Evolutionary conservation across 116 monocot genomes (phyloP).

Genomic region (Thalassia testudinum): DNA sequence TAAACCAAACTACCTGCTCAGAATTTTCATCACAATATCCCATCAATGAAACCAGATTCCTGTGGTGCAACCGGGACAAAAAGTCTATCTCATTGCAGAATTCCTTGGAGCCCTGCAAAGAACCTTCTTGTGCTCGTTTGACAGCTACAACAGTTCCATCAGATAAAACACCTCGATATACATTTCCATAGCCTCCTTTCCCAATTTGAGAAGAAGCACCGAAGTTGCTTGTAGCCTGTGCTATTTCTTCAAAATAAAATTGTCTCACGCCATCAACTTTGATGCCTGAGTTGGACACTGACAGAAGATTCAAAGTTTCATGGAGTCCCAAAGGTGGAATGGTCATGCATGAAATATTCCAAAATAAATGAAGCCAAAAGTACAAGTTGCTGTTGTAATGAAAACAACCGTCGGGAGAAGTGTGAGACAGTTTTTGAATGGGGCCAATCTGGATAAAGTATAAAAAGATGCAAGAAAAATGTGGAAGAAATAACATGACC

Average conservation of each 20-base stretch:
- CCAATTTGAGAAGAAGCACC: constrained; percentile 42
- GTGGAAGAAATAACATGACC: no score
- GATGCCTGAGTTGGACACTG: constrained; percentile 32
- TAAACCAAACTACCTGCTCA: constrained; percentile 46
- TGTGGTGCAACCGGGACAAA: constrained; percentile 71
- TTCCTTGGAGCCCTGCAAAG: constrained; percentile 80
- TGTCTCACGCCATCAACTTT: constrained; percentile 50
- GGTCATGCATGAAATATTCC: no score
- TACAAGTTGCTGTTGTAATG: no score
- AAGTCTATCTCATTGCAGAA: constrained; percentile 81
- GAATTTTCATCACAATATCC: constrained; percentile 78
- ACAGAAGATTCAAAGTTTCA: constrained; percentile 2
- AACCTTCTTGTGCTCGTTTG: constrained; percentile 70
- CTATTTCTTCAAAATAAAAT: constrained; percentile 66
- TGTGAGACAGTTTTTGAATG: no score
- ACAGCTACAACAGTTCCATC: constrained; percentile 77
- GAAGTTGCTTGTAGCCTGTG: constrained; percentile 47
- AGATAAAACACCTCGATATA: constrained; percentile 60
- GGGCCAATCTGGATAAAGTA: no score
- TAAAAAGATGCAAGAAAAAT: no score
- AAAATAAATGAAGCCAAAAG: no score
- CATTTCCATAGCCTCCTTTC: constrained; percentile 81
- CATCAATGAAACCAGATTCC: constrained; percentile 73
- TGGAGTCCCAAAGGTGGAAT: no score
- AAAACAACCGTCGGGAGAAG: no score